phyloP scores from a whole-genome alignment of 192 early-diverging fungal genomes.

The Coemansia sp. region DNA sequence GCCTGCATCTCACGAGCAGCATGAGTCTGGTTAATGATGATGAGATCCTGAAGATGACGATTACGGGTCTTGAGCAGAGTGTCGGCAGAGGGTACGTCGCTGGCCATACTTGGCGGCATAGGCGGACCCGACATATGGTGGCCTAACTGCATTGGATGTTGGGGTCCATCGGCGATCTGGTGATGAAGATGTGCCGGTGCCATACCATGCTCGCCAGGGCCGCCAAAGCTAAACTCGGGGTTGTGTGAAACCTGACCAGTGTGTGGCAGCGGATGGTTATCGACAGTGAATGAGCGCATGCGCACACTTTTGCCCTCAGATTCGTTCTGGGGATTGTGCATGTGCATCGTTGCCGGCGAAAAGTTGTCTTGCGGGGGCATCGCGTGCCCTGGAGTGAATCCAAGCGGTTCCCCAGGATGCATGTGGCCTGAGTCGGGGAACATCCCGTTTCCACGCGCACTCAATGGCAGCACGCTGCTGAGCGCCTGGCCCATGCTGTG shows the following conservation, averaged over 20 bases:
- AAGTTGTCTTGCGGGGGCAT: conserved; percentile 4
- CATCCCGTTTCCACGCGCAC: conserved; percentile 15
- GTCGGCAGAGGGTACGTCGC: conserved; percentile 23
- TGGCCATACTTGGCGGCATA: not conserved
- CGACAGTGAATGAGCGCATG: conserved; percentile 32
- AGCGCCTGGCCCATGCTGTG: conserved; percentile 15
- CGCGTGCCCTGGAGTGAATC: not conserved
- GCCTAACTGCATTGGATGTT: not conserved
- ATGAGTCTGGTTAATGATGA: conserved; percentile 48
- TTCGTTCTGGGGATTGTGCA: not conserved
- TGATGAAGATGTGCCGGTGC: not conserved
- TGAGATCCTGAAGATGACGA: conserved; percentile 45
- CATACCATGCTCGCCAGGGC: not conserved
- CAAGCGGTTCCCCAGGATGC: conserved; percentile 12
- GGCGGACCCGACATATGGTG: not conserved
- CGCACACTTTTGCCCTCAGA: conserved; percentile 9
- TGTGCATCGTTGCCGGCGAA: conserved; percentile 7
- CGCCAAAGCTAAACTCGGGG: conserved; percentile 7
- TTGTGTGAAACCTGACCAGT: conserved; percentile 6
- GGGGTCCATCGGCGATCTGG: not conserved
- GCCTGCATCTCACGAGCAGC: conserved; percentile 31
- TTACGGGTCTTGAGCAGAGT: conserved; percentile 41
- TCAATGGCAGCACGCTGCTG: conserved; percentile 24
- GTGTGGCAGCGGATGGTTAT: conserved; percentile 19
- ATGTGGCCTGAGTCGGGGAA: conserved; percentile 15